Conservation (phyloP, 2,329 filamentous ascomycete species). For the Xylariales sp. region DNA sequence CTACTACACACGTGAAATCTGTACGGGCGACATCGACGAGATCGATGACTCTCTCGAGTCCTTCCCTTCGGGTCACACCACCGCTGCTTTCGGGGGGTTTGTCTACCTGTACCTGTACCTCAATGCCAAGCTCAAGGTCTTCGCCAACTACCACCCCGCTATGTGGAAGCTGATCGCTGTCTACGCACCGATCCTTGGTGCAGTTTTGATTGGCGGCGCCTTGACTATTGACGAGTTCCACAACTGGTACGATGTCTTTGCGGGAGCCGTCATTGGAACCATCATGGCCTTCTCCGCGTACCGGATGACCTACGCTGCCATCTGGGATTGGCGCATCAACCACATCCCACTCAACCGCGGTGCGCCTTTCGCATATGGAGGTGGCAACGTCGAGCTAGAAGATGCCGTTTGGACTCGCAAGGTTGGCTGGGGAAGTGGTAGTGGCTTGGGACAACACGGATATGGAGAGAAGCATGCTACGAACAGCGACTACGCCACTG, state of each 20-base stretch:
- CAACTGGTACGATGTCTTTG: conserved; percentile 71
- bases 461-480: conserved; percentile 1
- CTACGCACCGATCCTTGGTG: conserved; percentile 63
- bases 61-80: conserved; percentile 70
- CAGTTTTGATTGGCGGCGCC: conserved; percentile 62
- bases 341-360: conserved; percentile 61
- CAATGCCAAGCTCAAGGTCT: conserved; percentile 75
- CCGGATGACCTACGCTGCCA: conserved; percentile 61
- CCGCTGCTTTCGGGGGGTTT: conserved; percentile 68
- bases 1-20: conserved; percentile 67
- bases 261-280: conserved; percentile 61
- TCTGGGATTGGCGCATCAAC: conserved; percentile 64
- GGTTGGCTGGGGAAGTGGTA: conserved; percentile 52
- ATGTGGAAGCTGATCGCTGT: conserved; percentile 68
- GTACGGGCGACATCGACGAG: conserved; percentile 58
- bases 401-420: conserved; percentile 54
- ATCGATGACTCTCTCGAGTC: conserved; percentile 68
- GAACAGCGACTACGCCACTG: conserved; percentile 10
- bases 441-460: conserved; percentile 1
- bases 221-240: conserved; percentile 71
- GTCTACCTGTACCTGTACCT: conserved; percentile 69
- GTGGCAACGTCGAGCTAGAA: conserved; percentile 41
- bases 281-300: conserved; percentile 61
- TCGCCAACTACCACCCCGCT: conserved; percentile 64
- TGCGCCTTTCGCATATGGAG: conserved; percentile 47